Base-by-base conservation (phyloP, 805 yeast genomes). In the Saccharomycopsis guyanensis region DNA sequence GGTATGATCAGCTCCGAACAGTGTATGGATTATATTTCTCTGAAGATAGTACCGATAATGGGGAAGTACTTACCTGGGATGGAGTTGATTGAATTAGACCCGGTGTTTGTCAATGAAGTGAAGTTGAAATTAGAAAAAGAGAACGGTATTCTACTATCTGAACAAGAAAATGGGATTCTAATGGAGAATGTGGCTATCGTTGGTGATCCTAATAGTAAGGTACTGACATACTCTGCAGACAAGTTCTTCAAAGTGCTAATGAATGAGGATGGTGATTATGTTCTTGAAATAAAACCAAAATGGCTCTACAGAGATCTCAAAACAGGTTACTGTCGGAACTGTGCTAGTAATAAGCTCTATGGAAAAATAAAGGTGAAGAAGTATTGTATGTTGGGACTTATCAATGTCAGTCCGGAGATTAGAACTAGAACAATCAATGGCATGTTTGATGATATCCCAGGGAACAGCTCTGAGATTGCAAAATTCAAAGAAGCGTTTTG, bases 221-320 rank as follows among this genome's bases (percentile, higher is more conserved):
- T 10, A 6, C 29, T 6, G 10, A 10, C 10, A 10, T 25, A 25
- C 29, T 7, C 10, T 10, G 6, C 29, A 25, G 29, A 25, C 29
- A 25, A 25, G 29, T 25, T 25, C 29, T 6, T 25, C 29, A 25
- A 25, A 10, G 29, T 25, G 10, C 29, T 7, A 7, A 47, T 43
- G 37, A 50, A 33, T 36, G 57, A 61, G 4, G 10, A 10, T 7
- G 10, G 19, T 7, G 7, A 15, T 15, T 54, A 63, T 2, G 63
- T 68, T 5, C 59, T 72, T 23, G 79, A 76, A 53, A 66, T 76
- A 56, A 76, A 76, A 56, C 82, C 82, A 4, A 76, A 76, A 59
- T 76, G 82, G 82, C 66, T 77, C 12, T 57, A 64, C 41, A 76
- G 68, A 52, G 70, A 75, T 33, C 65, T 63, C 13, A 56, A 57